phyloP scores from a whole-genome alignment of 768 basidiomycete genomes.

The Sporobolomyces pararoseus region DNA sequence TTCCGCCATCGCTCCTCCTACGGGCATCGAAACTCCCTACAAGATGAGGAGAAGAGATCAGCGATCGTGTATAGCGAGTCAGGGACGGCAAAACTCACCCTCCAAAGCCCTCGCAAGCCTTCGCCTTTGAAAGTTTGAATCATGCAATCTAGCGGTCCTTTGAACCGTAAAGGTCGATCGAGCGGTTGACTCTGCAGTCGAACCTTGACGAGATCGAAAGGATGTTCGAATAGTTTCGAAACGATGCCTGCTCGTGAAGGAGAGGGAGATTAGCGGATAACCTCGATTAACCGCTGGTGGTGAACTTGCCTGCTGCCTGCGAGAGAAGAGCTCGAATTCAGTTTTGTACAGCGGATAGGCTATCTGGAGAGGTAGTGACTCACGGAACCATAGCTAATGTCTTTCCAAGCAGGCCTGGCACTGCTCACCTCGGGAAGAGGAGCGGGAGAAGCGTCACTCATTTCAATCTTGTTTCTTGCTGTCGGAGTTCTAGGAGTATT shows the following conservation, averaged over 20 bases:
- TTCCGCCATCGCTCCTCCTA: slow-evolving; percentile 87
- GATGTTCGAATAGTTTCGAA: slow-evolving; percentile 82
- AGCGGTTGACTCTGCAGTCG: slow-evolving; percentile 86
- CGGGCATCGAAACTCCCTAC: slow-evolving; percentile 84
- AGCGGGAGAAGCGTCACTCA: not conserved
- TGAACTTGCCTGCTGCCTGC: slow-evolving; percentile 35
- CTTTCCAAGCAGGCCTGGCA: slow-evolving; percentile 36
- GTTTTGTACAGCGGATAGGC: not conserved
- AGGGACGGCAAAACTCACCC: slow-evolving; percentile 57
- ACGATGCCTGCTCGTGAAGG: slow-evolving; percentile 62
- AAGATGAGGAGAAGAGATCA: not conserved
- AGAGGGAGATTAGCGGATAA: slow-evolving; percentile 45
- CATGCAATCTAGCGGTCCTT: slow-evolving; percentile 83
- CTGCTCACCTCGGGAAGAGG: not conserved
- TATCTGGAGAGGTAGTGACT: too few relatives aligned
- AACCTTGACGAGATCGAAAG: slow-evolving; percentile 92
- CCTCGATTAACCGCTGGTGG: not conserved
- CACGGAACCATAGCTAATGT: slow-evolving; percentile 43
- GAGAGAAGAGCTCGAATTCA: slow-evolving; percentile 1
- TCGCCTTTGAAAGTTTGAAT: slow-evolving; percentile 73
- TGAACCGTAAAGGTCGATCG: slow-evolving; percentile 66
- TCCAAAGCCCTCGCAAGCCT: slow-evolving; percentile 77
- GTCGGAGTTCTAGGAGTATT: not conserved
- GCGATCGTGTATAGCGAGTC: not conserved
- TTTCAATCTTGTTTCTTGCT: not conserved